A percentile compares a stretch with the other conserved stretches of the same genome.
Conservation (phyloP, 2,329 filamentous ascomycete species). For the Pestalotiopsis sp. region DNA sequence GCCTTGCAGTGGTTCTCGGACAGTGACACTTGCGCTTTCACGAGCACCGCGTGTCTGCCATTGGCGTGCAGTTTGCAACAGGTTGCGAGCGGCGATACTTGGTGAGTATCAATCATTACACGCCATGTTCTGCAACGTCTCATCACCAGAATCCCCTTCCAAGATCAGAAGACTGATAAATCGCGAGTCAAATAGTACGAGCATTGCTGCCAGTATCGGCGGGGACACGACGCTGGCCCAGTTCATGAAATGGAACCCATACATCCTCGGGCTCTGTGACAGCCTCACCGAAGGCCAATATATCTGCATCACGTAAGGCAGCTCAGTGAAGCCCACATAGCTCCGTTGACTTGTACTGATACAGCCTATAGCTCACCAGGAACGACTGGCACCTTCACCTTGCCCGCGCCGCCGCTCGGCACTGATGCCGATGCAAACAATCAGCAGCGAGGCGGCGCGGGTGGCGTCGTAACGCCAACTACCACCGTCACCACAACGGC, state of each 20-base stretch:
- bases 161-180: too few species aligned
- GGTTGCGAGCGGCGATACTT: neutral
- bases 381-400: neutral
- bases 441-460: constrained; percentile 5
- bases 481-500: constrained; percentile 1
- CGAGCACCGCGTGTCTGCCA: neutral
- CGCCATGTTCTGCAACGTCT: neutral
- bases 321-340: too few species aligned
- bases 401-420: constrained; percentile 1
- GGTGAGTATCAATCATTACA: neutral
- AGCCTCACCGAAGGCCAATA: constrained; percentile 1
- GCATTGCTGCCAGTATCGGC: neutral
- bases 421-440: constrained; percentile 8
- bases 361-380: neutral
- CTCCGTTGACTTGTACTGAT: too few species aligned
- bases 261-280: constrained; percentile 6
- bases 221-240: neutral
- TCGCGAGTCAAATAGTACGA: neutral
- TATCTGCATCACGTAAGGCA: constrained; percentile 7
- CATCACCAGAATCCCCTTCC: too few species aligned
- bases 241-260: constrained; percentile 6
- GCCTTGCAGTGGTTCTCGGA: neutral
- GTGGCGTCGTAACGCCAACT: constrained; percentile 2
- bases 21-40: neutral
- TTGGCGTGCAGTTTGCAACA: neutral